Base-by-base conservation (phyloP, 371 early-diverging fungal species). In the Conidiobolus coronatus region DNA sequence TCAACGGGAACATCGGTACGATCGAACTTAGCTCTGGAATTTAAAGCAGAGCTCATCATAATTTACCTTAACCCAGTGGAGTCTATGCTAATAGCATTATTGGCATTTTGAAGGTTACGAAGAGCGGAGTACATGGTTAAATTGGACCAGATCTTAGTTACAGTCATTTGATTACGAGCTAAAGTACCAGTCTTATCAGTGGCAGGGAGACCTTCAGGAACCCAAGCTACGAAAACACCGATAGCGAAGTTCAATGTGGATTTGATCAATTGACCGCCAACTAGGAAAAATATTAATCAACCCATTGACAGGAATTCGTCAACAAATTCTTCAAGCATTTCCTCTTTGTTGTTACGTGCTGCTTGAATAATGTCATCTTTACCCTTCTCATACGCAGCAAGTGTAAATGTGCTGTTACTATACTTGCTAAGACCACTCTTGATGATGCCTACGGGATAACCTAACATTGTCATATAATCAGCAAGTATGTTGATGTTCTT, bases 151-250 rank as follows among this genome's bases (percentile, higher is more conserved):
- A 90, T 50, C 57, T 77, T 77, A 50, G 86, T 75, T 1, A 86
- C 88, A 0, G 83, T 85, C 91, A 94, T 93, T 58, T 86, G 86
- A 62, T 90, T 94, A 45, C 86, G 71, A 19, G 92, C 90, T 48
- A 94, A 62, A 36, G 95, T 93, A 48, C 94, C 92, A 0, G 92
- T 91, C 64, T 95, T 94, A 58, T 92, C 92, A 0, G 89, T 87
- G 11, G 84, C 81, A 2, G 86, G 85, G 14, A 90, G 66, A 52
- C 87, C 89, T 62, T 89, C 76, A 20, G 92, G 90, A 6, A 87
- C 85, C 74, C 74, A 86, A 29, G 83, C 81, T 34, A 81, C 79
- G 50, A 88, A 80, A 36, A 79, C 70, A 45, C 84, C 86, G 39
- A 91, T 81, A 11, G 88, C 90, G 67, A 90, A 87, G 65, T 79